Evolutionary conservation across 106 monocot species (phyloP).

Genomic region (Amphibolis antarctica): DNA sequence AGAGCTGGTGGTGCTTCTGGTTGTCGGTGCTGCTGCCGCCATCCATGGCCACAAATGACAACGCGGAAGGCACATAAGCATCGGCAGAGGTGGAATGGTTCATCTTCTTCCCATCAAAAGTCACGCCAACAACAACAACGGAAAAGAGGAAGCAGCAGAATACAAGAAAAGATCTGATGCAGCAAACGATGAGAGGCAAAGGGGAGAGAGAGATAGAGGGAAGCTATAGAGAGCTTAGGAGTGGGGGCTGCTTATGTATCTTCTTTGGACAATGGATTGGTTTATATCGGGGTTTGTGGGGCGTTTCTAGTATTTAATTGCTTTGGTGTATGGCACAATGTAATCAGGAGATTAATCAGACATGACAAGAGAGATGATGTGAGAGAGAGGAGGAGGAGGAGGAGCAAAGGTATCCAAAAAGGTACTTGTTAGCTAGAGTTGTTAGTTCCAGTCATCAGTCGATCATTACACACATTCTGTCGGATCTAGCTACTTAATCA

Average conservation of each 20-base stretch:
- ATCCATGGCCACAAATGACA: constrained; percentile 4
- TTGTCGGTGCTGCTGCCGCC: neutral
- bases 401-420: no score
- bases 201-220: neutral
- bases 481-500: no score
- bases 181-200: neutral
- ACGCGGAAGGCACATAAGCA: neutral
- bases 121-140: constrained; percentile 1
- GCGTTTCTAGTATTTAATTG: no score
- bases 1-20: constrained; percentile 7
- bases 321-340: neutral
- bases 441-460: no score
- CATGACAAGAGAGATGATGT: neutral
- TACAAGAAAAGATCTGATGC: no score
- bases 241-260: neutral
- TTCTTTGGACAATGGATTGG: constrained; percentile 8
- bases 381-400: neutral
- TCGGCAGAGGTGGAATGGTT: constrained; percentile 1
- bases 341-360: neutral
- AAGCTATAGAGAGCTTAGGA: neutral
- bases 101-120: constrained; percentile 5
- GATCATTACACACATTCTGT: no score
- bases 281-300: constrained; percentile 3
- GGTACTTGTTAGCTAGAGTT: neutral
- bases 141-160: neutral